Percentiles rank a stretch among this genome's conserved stretches.
These are phyloP conservation scores for Leucaena leucocephala DNA, from an alignment of 306 rosid species.

Conservation along the genomic window DNA sequence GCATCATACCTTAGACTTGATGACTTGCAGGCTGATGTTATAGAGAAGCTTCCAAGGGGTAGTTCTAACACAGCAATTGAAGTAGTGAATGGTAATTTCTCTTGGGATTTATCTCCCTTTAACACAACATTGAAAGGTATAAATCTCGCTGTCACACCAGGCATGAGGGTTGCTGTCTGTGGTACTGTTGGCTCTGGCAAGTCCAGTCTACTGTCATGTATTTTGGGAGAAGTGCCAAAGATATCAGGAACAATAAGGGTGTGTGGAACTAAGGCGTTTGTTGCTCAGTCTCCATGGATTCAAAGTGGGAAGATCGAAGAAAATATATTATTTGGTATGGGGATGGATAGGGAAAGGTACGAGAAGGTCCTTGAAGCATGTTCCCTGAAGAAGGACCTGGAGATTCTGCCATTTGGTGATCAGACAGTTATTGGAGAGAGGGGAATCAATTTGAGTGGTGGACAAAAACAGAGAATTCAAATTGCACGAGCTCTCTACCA, in stretches of 20 bases:
- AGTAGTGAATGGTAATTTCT: constrained; percentile 49
- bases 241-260: constrained; percentile 63
- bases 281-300: constrained; percentile 94
- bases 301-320: constrained; percentile 89
- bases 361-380: constrained; percentile 85
- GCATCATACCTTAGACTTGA: constrained; percentile 53
- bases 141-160: constrained; percentile 41
- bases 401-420: constrained; percentile 77
- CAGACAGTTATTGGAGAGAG: constrained; percentile 88
- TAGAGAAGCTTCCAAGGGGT: constrained; percentile 51
- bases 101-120: constrained; percentile 55
- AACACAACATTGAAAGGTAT: constrained; percentile 41
- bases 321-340: constrained; percentile 68
- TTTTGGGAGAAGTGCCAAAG: constrained; percentile 87
- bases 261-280: constrained; percentile 89
- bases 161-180: constrained; percentile 59
- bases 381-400: constrained; percentile 78
- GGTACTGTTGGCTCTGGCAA: constrained; percentile 75
- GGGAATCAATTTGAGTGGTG: constrained; percentile 96
- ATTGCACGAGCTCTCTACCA: constrained; percentile 85
- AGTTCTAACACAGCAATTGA: constrained; percentile 49
- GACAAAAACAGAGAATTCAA: constrained; percentile 91
- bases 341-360: constrained; percentile 75
- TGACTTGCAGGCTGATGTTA: constrained; percentile 46
- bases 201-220: constrained; percentile 80